Conservation (phyloP, 2,329 filamentous ascomycete species). For the Cercospora brassicicola region DNA sequence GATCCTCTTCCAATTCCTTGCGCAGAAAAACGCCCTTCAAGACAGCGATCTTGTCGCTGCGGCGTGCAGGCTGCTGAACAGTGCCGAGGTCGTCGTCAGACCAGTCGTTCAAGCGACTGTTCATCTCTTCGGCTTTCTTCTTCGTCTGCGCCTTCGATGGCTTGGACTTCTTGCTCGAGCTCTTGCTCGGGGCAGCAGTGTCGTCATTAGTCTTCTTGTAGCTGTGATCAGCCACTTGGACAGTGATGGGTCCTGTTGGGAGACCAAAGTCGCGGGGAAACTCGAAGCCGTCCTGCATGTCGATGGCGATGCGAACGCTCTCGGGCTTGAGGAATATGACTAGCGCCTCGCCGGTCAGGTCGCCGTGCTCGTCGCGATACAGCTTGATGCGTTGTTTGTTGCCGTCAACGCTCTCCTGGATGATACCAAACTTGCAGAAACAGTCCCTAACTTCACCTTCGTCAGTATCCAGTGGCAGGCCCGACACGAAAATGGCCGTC, state of each 20-base stretch:
- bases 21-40: constrained; percentile 92
- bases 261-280: constrained; percentile 71
- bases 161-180: constrained; percentile 35
- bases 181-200: constrained; percentile 37
- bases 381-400: constrained; percentile 88
- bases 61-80: constrained; percentile 56
- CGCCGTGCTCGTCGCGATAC: constrained; percentile 76
- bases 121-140: constrained; percentile 84
- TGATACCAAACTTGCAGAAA: constrained; percentile 87
- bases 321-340: constrained; percentile 91
- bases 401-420: constrained; percentile 90
- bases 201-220: constrained; percentile 85
- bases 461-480: constrained; percentile 76
- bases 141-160: constrained; percentile 72
- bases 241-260: constrained; percentile 42
- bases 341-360: constrained; percentile 90
- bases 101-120: constrained; percentile 89
- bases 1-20: constrained; percentile 79
- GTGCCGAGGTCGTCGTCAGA: constrained; percentile 73
- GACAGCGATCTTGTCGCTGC: constrained; percentile 76
- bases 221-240: constrained; percentile 81
- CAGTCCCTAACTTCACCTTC: constrained; percentile 76
- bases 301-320: constrained; percentile 82
- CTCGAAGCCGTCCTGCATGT: constrained; percentile 76
- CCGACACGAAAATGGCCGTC: constrained; percentile 88